Conservation (phyloP, 2,329 filamentous ascomycete genomes). For the Lecanicillium sp. region DNA sequence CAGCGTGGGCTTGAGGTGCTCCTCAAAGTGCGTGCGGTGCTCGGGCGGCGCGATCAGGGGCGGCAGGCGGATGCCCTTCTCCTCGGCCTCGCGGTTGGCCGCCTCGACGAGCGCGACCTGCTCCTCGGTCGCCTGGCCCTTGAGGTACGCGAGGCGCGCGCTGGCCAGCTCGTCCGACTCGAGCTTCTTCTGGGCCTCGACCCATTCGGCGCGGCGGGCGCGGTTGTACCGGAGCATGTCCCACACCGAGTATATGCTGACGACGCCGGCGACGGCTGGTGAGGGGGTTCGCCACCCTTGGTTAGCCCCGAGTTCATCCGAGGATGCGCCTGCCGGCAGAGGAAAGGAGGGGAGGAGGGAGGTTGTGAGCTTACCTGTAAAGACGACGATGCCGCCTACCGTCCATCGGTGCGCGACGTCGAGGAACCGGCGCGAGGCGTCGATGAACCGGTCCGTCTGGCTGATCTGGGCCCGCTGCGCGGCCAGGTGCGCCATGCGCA, state of each 20-base stretch:
- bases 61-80: constrained; percentile 41
- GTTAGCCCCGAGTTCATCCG: not conserved
- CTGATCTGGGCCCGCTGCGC: constrained; percentile 55
- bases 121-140: constrained; percentile 49
- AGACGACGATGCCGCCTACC: constrained; percentile 47
- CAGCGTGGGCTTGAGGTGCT: constrained; percentile 28
- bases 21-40: constrained; percentile 31
- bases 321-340: not conserved
- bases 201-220: constrained; percentile 53
- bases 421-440: constrained; percentile 42
- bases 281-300: not conserved
- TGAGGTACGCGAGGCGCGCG: constrained; percentile 56
- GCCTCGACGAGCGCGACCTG: constrained; percentile 53
- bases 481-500: constrained; percentile 62
- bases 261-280: constrained; percentile 48
- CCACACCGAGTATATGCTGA: constrained; percentile 53
- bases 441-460: constrained; percentile 44
- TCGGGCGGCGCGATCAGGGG: constrained; percentile 43
- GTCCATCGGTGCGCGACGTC: constrained; percentile 52
- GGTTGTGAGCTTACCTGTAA: constrained; percentile 42
- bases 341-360: not conserved
- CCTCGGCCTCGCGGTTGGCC: constrained; percentile 43
- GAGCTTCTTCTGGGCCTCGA: constrained; percentile 48
- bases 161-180: constrained; percentile 49
- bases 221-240: constrained; percentile 58